These are phyloP conservation scores for Nyctanthes arbortristis DNA, from an alignment of 257 asterid genomes.

Conservation along the genomic window DNA sequence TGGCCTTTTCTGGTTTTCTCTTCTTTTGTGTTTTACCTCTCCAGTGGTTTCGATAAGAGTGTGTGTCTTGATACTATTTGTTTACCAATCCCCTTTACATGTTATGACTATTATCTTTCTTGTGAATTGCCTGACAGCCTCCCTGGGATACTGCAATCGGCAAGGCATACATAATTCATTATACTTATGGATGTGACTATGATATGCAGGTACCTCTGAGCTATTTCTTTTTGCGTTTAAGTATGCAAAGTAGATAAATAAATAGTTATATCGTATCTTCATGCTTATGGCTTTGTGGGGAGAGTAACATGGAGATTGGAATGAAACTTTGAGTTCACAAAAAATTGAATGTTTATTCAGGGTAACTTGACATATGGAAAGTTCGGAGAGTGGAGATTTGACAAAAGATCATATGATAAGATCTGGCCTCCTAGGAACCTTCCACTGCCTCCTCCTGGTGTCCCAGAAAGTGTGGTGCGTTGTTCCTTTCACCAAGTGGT, in stretches of 20 bases:
- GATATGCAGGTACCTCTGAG: constrained; percentile 63
- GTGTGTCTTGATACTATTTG: too few species aligned
- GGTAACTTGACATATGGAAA: constrained; percentile 84
- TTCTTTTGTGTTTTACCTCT: neutral
- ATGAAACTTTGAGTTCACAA: neutral
- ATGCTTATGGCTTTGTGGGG: neutral
- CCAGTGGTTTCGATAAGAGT: too few species aligned
- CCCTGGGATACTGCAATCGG: constrained; percentile 87
- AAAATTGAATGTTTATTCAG: constrained; percentile 30
- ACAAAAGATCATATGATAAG: constrained; percentile 72
- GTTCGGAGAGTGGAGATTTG: constrained; percentile 97
- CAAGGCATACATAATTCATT: constrained; percentile 79
- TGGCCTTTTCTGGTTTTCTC: neutral
- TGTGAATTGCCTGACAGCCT: constrained; percentile 57
- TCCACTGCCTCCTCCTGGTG: constrained; percentile 90
- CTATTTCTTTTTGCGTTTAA: neutral
- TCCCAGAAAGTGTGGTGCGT: constrained; percentile 91
- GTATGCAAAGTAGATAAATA: neutral
- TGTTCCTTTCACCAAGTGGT: constrained; percentile 6
- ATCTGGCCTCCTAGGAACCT: constrained; percentile 84
- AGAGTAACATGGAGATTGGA: neutral
- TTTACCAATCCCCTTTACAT: neutral
- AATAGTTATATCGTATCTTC: neutral
- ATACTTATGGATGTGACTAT: constrained; percentile 92
- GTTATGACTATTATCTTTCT: constrained; percentile 9